phyloP scores from a whole-genome alignment of 2,329 filamentous ascomycete genomes.

The Coleophoma cylindrospora region DNA sequence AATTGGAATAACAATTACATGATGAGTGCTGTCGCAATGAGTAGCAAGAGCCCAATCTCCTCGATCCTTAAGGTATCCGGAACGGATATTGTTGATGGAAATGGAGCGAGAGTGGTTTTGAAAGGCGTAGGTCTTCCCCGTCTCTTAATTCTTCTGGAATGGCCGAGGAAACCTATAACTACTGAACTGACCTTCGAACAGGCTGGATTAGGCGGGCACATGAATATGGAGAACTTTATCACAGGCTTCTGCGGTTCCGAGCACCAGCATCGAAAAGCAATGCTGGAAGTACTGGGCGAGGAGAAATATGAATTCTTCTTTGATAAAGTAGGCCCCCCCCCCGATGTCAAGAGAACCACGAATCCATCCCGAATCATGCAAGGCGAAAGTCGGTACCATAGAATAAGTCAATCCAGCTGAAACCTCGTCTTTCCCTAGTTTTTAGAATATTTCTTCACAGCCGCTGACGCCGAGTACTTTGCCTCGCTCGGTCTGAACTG shows the following conservation, averaged over 20 bases:
- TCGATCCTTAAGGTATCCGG: background rate
- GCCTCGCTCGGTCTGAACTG: slow-evolving; percentile 51
- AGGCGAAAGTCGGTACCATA: no score
- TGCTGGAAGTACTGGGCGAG: slow-evolving; percentile 46
- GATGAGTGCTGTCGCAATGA: background rate
- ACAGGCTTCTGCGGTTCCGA: slow-evolving; percentile 58
- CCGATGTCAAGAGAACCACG: background rate
- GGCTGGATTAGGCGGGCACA: slow-evolving; percentile 28
- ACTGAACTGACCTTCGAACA: slow-evolving; percentile 16
- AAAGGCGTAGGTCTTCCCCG: background rate
- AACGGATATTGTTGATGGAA: background rate
- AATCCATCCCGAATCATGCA: no score
- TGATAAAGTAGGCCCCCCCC: slow-evolving; percentile 42
- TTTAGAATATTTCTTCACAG: slow-evolving; percentile 48
- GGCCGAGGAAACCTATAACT: no score
- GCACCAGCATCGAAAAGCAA: slow-evolving; percentile 46
- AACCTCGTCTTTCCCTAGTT: slow-evolving; percentile 6
- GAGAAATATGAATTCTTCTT: slow-evolving; percentile 58
- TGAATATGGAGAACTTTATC: slow-evolving; percentile 56
- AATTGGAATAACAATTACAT: background rate
- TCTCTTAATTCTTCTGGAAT: background rate
- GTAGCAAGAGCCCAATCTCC: background rate
- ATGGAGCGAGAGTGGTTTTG: background rate
- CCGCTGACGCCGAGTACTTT: slow-evolving; percentile 53
- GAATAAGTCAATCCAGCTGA: no score